Conservation (phyloP, 345 rosid genomes). For the Hibiscus mutabilis region DNA sequence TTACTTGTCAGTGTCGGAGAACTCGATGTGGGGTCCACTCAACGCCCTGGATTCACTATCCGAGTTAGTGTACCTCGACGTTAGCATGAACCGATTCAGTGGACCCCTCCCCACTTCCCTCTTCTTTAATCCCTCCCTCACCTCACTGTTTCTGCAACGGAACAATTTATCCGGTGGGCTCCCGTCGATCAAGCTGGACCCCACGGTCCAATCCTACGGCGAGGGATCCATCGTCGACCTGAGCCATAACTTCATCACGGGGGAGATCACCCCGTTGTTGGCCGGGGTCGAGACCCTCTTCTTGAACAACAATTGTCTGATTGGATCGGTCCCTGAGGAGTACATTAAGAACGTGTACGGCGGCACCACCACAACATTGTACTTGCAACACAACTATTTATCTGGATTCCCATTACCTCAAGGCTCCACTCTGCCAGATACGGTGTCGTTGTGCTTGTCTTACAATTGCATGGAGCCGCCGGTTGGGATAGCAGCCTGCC, state of each 20-base stretch:
- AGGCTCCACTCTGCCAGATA: slow-evolving; percentile 40
- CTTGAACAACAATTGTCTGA: slow-evolving; percentile 62
- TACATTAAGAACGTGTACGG: slow-evolving; percentile 39
- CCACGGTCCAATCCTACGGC: slow-evolving; percentile 24
- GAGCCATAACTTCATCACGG: slow-evolving; percentile 64
- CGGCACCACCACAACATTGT: slow-evolving; percentile 51
- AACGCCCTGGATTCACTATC: slow-evolving; percentile 35
- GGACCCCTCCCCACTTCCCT: slow-evolving; percentile 63
- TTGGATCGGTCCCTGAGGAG: slow-evolving; percentile 54
- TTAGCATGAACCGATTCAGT: slow-evolving; percentile 70
- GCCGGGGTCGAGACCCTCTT: slow-evolving; percentile 61
- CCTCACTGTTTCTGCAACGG: slow-evolving; percentile 68
- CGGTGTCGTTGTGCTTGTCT: slow-evolving; percentile 61
- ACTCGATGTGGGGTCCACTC: slow-evolving; percentile 63
- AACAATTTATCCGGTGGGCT: slow-evolving; percentile 68
- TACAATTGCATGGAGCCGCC: slow-evolving; percentile 77
- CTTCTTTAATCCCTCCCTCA: slow-evolving; percentile 31
- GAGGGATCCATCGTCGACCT: slow-evolving; percentile 62
- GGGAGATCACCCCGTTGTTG: slow-evolving; percentile 39
- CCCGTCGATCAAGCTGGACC: slow-evolving; percentile 23
- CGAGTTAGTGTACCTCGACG: slow-evolving; percentile 58
- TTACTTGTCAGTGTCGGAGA: slow-evolving; percentile 54
- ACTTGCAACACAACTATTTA: slow-evolving; percentile 71
- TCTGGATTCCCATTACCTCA: slow-evolving; percentile 43
- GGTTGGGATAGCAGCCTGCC: slow-evolving; percentile 47